A percentile compares a stretch with the other conserved stretches of the same genome.
Conservation (phyloP, 1,284 basidiomycete genomes). For the Ustilago sp. region DNA sequence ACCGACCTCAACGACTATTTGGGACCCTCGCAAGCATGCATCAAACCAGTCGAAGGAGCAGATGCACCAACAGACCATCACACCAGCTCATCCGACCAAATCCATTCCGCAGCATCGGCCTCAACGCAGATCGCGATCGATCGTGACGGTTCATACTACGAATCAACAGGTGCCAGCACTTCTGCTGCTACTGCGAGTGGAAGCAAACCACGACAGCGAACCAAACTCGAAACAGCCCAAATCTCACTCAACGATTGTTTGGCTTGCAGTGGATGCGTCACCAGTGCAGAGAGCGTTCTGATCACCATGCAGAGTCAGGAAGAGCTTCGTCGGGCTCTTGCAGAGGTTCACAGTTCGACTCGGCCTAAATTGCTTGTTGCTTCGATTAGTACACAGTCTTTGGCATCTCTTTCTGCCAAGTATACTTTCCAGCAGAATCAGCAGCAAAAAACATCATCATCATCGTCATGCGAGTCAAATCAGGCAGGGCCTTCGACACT, state of each 20-base stretch:
- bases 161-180: constrained; percentile 67
- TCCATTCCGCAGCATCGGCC: constrained; percentile 44
- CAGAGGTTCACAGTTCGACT: constrained; percentile 21
- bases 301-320: constrained; percentile 96
- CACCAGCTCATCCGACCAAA: constrained; percentile 53
- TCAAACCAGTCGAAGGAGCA: constrained; percentile 82
- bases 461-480: background rate
- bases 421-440: constrained; percentile 44
- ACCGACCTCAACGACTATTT: constrained; percentile 99
- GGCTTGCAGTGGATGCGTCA: constrained; percentile 96
- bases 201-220: constrained; percentile 62
- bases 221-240: constrained; percentile 75
- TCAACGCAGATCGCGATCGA: constrained; percentile 92
- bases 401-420: constrained; percentile 78
- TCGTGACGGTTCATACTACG: constrained; percentile 81
- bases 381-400: constrained; percentile 81
- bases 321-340: constrained; percentile 78
- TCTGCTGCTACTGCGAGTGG: background rate
- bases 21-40: constrained; percentile 95
- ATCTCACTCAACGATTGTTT: constrained; percentile 96
- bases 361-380: constrained; percentile 53
- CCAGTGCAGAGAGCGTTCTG: constrained; percentile 94
- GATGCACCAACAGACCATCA: constrained; percentile 17
- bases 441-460: constrained; percentile 4
- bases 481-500: constrained; percentile 64